Evolutionary conservation across 2,329 filamentous ascomycete species (phyloP).

Genomic region (Aspergillus carbonarius): DNA sequence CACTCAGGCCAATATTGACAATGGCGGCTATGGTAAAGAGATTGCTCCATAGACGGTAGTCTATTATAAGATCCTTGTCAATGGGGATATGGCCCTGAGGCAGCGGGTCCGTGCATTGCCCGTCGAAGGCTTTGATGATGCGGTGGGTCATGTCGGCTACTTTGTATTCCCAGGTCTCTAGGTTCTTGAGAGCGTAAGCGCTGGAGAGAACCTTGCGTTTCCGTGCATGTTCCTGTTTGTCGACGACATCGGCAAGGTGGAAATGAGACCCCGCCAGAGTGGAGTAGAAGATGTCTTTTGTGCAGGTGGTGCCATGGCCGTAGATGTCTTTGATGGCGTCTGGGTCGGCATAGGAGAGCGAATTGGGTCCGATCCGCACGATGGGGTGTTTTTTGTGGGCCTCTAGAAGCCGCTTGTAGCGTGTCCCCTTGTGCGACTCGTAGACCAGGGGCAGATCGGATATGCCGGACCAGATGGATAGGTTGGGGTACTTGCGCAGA

Average conservation of each 20-base stretch:
- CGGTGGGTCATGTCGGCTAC: slow-evolving; percentile 37
- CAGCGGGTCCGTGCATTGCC: slow-evolving; percentile 28
- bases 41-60: slow-evolving; percentile 40
- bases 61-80: slow-evolving; percentile 30
- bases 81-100: not conserved
- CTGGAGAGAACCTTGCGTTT: slow-evolving; percentile 41
- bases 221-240: slow-evolving; percentile 39
- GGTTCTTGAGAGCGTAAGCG: slow-evolving; percentile 42
- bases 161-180: slow-evolving; percentile 44
- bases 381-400: slow-evolving; percentile 23
- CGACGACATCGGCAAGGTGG: slow-evolving; percentile 40
- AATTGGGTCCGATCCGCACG: slow-evolving; percentile 21
- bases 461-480: slow-evolving; percentile 14
- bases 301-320: slow-evolving; percentile 36
- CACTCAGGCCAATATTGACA: slow-evolving; percentile 39
- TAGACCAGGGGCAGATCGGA: slow-evolving; percentile 17
- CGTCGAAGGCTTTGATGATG: slow-evolving; percentile 37
- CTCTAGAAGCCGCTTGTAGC: slow-evolving; percentile 19
- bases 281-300: slow-evolving; percentile 29
- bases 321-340: slow-evolving; percentile 38
- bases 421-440: slow-evolving; percentile 24
- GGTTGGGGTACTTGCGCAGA: slow-evolving; percentile 19
- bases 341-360: slow-evolving; percentile 13
- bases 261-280: slow-evolving; percentile 31
- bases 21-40: slow-evolving; percentile 42